These are phyloP conservation scores for Citrus sp. DNA, from an alignment of 345 rosid genomes.

Conservation along the genomic window DNA sequence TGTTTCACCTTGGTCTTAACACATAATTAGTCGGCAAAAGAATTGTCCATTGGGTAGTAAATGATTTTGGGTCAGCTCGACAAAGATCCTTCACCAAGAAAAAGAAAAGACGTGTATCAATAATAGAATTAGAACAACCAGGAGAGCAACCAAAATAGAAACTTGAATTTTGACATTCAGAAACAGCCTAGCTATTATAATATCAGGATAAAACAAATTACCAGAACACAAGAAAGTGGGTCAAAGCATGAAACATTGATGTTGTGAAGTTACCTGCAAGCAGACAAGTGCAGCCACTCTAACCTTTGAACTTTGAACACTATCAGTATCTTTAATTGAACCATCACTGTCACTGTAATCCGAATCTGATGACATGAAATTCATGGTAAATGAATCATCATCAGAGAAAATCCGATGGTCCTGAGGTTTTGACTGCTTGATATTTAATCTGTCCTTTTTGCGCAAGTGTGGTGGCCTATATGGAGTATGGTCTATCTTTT, in stretches of 20 bases:
- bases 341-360: slow-evolving; percentile 87
- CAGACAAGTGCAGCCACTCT: slow-evolving; percentile 77
- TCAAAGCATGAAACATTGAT: slow-evolving; percentile 8
- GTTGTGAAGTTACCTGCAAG: slow-evolving; percentile 55
- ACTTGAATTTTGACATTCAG: background rate
- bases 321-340: slow-evolving; percentile 40
- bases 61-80: slow-evolving; percentile 84
- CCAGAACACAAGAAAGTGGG: slow-evolving; percentile 3
- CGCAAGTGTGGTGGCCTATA: slow-evolving; percentile 96
- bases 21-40: slow-evolving; percentile 85
- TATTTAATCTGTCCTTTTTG: slow-evolving; percentile 45
- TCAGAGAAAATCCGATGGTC: slow-evolving; percentile 38
- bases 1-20: slow-evolving; percentile 60
- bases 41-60: slow-evolving; percentile 81
- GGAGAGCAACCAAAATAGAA: background rate
- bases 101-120: background rate
- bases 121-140: background rate
- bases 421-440: slow-evolving; percentile 35
- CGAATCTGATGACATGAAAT: slow-evolving; percentile 73
- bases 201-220: background rate
- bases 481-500: slow-evolving; percentile 38
- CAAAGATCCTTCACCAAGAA: slow-evolving; percentile 68
- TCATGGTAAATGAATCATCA: slow-evolving; percentile 45
- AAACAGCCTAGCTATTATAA: background rate
- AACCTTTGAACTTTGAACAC: slow-evolving; percentile 58